Conservation (phyloP, 192 early-diverging fungal genomes). For the Coemansia sp. region DNA sequence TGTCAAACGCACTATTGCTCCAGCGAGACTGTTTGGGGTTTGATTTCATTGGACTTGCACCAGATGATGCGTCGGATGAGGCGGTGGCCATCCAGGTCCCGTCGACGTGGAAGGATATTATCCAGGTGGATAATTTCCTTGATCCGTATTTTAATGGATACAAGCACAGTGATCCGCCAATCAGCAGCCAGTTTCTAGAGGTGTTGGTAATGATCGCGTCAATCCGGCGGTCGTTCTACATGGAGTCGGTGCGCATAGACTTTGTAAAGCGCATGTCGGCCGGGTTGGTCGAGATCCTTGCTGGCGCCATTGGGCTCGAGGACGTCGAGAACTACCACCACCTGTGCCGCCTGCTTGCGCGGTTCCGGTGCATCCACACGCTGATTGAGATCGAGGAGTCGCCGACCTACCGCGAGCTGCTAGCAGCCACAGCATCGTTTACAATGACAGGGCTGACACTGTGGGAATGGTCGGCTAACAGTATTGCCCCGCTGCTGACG, state of each 20-base stretch:
- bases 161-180: conserved; percentile 59
- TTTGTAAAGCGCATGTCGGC: conserved; percentile 72
- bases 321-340: conserved; percentile 84
- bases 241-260: conserved; percentile 65
- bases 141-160: conserved; percentile 72
- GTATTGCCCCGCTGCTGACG: conserved; percentile 70
- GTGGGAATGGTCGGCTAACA: conserved; percentile 71
- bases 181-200: conserved; percentile 71
- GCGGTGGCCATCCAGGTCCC: conserved; percentile 71
- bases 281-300: conserved; percentile 69
- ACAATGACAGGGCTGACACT: conserved; percentile 42
- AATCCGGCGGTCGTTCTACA: conserved; percentile 84
- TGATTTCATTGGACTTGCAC: conserved; percentile 79
- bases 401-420: conserved; percentile 59
- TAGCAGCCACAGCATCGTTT: conserved; percentile 27
- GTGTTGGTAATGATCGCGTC: conserved; percentile 76
- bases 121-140: conserved; percentile 71
- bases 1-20: conserved; percentile 61
- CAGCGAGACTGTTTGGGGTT: conserved; percentile 71
- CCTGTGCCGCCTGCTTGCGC: conserved; percentile 76
- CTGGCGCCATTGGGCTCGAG: conserved; percentile 60
- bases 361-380: conserved; percentile 81
- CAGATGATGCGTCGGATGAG: conserved; percentile 80
- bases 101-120: conserved; percentile 73
- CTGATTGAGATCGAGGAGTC: conserved; percentile 76